phyloP scores from a whole-genome alignment of 106 monocot species.

The Narthecium ossifragum region DNA sequence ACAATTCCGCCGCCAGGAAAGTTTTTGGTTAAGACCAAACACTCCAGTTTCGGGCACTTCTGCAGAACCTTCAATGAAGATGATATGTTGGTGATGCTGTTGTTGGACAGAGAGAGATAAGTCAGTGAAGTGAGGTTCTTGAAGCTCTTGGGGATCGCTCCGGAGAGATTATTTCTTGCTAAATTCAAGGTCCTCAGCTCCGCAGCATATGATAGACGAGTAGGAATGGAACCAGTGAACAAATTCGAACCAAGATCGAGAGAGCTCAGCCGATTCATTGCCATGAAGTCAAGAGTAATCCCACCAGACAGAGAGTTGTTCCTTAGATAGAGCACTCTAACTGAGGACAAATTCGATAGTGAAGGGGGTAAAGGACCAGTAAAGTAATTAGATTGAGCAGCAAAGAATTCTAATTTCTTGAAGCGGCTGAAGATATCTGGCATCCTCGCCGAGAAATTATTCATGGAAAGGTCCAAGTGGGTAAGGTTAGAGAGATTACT shows the following conservation, averaged over 20 bases:
- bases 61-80: slow-evolving; percentile 36
- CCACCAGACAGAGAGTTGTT: slow-evolving; percentile 52
- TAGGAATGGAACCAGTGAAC: slow-evolving; percentile 42
- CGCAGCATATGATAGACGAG: slow-evolving; percentile 20
- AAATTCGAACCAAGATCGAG: slow-evolving; percentile 47
- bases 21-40: slow-evolving; percentile 50
- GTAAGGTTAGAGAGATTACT: slow-evolving; percentile 45
- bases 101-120: slow-evolving; percentile 42
- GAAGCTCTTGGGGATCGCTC: slow-evolving; percentile 52
- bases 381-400: slow-evolving; percentile 22
- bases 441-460: slow-evolving; percentile 34
- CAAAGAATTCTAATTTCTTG: slow-evolving; percentile 28
- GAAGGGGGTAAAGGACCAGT: slow-evolving; percentile 38
- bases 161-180: slow-evolving; percentile 40
- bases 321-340: slow-evolving; percentile 32
- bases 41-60: slow-evolving; percentile 34
- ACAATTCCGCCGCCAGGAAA: slow-evolving; percentile 32
- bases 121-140: slow-evolving; percentile 23
- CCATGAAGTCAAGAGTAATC: slow-evolving; percentile 29
- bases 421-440: slow-evolving; percentile 37
- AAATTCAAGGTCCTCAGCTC: slow-evolving; percentile 41
- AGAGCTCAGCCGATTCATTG: slow-evolving; percentile 23
- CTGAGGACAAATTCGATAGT: slow-evolving; percentile 24
- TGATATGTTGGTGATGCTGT: slow-evolving; percentile 44
- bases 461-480: slow-evolving; percentile 46